Percentiles rank a stretch among this genome's conserved stretches.
Evolutionary conservation across 2,329 filamentous ascomycete genomes (phyloP).

Genomic region (Fusarium oligoseptatum): DNA sequence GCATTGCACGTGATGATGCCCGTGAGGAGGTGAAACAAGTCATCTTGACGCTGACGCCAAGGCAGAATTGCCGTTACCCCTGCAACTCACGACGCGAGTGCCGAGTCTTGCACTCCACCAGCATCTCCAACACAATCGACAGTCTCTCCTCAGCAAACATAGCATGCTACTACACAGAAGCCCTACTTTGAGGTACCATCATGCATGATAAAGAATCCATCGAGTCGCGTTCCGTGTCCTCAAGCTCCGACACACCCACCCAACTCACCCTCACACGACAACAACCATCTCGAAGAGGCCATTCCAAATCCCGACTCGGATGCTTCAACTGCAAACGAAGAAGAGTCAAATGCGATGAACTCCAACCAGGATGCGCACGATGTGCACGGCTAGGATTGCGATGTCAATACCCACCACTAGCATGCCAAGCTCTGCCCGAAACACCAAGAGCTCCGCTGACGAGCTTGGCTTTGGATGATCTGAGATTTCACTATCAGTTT

Average conservation of each 20-base stretch:
- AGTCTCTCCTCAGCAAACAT: too few species aligned
- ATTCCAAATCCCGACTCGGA: conserved; percentile 49
- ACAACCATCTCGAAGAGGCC: conserved; percentile 24
- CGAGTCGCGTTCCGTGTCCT: not conserved
- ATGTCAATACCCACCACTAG: conserved; percentile 50
- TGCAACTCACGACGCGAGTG: not conserved
- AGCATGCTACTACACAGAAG: not conserved
- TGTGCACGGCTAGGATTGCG: conserved; percentile 52
- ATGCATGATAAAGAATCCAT: not conserved
- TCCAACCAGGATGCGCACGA: conserved; percentile 46
- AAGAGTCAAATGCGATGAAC: conserved; percentile 51
- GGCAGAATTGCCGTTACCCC: not conserved
- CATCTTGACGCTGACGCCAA: not conserved
- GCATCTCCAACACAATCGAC: too few species aligned
- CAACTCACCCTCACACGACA: not conserved
- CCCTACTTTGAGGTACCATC: not conserved
- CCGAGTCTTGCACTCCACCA: not conserved
- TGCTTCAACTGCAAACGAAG: conserved; percentile 51
- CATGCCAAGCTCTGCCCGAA: conserved; percentile 17
- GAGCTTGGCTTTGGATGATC: conserved; percentile 52
- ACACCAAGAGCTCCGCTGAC: conserved; percentile 47
- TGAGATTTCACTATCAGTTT: conserved; percentile 66
- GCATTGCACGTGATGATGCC: not conserved
- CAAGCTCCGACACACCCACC: not conserved
- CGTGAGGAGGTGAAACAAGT: not conserved